Percentiles rank a stretch among this genome's conserved stretches.
Conservation (phyloP, 305 asterid species). For the Solanum chacoense region DNA sequence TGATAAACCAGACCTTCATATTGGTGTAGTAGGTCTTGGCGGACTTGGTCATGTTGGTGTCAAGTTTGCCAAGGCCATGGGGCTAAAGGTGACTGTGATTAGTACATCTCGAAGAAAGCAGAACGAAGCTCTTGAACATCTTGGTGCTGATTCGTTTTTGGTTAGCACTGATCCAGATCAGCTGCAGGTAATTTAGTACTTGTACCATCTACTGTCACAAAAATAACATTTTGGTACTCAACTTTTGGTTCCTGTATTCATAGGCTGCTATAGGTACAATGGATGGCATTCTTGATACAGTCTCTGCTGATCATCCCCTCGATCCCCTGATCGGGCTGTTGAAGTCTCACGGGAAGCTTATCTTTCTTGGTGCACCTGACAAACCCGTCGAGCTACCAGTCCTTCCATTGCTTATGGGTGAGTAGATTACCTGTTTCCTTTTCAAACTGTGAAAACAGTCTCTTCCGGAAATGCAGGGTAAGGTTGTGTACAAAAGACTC, state of each 20-base stretch:
- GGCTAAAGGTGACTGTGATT: slow-evolving; percentile 47
- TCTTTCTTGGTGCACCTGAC: slow-evolving; percentile 41
- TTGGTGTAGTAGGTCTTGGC: slow-evolving; percentile 51
- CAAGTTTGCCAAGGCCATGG: slow-evolving; percentile 54
- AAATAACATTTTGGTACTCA: not conserved
- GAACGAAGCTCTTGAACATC: slow-evolving; percentile 37
- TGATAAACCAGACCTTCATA: slow-evolving; percentile 27
- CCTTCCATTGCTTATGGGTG: slow-evolving; percentile 28
- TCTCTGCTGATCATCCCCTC: slow-evolving; percentile 42
- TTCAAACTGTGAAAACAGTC: not conserved
- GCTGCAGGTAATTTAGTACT: slow-evolving; percentile 28
- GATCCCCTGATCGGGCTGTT: slow-evolving; percentile 28
- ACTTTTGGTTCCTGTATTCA: not conserved
- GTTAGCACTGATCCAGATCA: slow-evolving; percentile 31
- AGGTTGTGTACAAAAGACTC: not conserved
- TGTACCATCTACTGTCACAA: not conserved
- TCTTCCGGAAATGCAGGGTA: not conserved
- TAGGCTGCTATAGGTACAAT: slow-evolving; percentile 41
- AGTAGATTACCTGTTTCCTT: not conserved
- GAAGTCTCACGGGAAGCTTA: slow-evolving; percentile 43
- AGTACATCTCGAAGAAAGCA: slow-evolving; percentile 36
- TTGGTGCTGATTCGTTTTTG: slow-evolving; percentile 40
- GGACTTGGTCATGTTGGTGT: slow-evolving; percentile 58
- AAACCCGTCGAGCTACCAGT: slow-evolving; percentile 6
- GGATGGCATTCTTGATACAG: slow-evolving; percentile 55